Evolutionary conservation across 23 red algal species (phyloP), one percentile per base, ranked within the genome.

Genomic region (Gracilaria domingensis): DNA sequence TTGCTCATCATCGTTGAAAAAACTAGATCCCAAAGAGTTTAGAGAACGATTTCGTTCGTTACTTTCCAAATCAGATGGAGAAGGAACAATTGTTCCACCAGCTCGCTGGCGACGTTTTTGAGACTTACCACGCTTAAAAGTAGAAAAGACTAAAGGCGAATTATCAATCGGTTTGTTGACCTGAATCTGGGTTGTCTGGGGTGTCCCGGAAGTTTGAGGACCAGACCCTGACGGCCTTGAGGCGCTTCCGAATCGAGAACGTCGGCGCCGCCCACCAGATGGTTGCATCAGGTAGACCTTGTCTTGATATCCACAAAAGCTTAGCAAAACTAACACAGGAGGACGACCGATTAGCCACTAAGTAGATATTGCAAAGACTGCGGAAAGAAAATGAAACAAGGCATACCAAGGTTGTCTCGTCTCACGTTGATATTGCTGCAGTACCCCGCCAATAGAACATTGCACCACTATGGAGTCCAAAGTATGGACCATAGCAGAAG

Each of bases 71-170:
- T 28, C 13, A 49, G 72, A 50, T 25, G 25, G 0, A 28, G 72
- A 30, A 51, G 72, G 72, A 20, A 37, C 64, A 37, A 37, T 32
- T 36, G 16, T 36, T 48, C 72, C 40, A 25, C 40, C 45, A 25
- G 38, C 45, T 77, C 72, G 38, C 72, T 77, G 38, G 72, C 72
- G 72, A 77, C 72, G 72, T 28, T 77, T 77, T 77, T 49, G 45
- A 77, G 72, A 77, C 38, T 50, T 77, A 50, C 72, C 72, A 50
- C 72, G 72, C 72, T 49, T 45, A 23, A 77, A 77, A 28, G 38
- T 77, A 69, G 64, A 69, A 32, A 69, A 37, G 64, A 69, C 64
- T 18, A 69, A 36, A 32, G 64, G 28, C 9, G 64, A 12, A 13
- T 37, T 37, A 28, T 14, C 23, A 8, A 30, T 7, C 42, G 72